Evolutionary conservation across 2,329 filamentous ascomycete species (phyloP).

Genomic region (Beauveria australis): DNA sequence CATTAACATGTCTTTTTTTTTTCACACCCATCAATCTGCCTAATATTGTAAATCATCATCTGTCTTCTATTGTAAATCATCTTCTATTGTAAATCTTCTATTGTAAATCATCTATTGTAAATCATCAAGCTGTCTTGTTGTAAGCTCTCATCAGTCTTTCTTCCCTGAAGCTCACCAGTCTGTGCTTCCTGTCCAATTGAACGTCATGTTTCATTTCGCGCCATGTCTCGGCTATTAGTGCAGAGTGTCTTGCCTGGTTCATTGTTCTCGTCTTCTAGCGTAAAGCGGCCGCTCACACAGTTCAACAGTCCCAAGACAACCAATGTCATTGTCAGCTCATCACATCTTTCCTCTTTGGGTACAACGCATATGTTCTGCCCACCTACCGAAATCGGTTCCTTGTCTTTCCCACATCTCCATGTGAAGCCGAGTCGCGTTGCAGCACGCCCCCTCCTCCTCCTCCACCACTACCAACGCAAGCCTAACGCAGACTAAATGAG

Average conservation of each 20-base stretch:
- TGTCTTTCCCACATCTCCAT: not conserved
- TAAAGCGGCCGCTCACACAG: not conserved
- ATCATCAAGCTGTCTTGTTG: too few relatives aligned
- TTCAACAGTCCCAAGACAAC: not conserved
- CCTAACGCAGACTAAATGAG: not conserved
- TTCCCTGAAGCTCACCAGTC: too few relatives aligned
- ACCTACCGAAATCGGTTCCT: not conserved
- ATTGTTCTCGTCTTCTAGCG: not conserved
- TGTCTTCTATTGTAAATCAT: too few relatives aligned
- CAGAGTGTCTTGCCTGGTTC: not conserved
- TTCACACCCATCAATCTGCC: too few relatives aligned
- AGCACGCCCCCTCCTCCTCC: not conserved
- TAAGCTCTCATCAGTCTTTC: too few relatives aligned
- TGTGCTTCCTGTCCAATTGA: too few relatives aligned
- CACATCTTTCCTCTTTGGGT: not conserved
- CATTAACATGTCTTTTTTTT: not conserved
- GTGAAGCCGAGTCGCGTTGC: conserved; percentile 1
- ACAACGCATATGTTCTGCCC: not conserved
- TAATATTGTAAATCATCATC: too few relatives aligned
- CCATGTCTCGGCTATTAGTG: not conserved
- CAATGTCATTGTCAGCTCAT: not conserved
- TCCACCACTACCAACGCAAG: not conserved
- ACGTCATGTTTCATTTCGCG: too few relatives aligned
- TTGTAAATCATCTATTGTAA: too few relatives aligned
- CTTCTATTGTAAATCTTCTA: too few relatives aligned